Percentiles rank a stretch among this genome's conserved stretches.
These are phyloP conservation scores for Boletus edulis DNA, from an alignment of 768 basidiomycete genomes.

Conservation along the genomic window DNA sequence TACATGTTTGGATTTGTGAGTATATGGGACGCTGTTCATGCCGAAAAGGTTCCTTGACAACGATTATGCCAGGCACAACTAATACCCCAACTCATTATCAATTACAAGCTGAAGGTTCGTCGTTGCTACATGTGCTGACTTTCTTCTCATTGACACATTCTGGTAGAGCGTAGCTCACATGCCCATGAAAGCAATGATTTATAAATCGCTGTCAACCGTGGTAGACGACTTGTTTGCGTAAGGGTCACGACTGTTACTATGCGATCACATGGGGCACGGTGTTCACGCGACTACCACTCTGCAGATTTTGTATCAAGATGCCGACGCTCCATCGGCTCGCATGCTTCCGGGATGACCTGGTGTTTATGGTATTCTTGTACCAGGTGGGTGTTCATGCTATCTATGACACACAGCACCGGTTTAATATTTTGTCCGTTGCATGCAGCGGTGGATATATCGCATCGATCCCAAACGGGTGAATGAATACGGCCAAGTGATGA, in stretches of 20 bases:
- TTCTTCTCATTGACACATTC: constrained; percentile 8
- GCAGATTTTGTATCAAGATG: constrained; percentile 94
- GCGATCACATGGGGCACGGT: constrained; percentile 10
- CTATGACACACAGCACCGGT: neutral
- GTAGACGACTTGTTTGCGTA: constrained; percentile 94
- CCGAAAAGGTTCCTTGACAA: constrained; percentile 10
- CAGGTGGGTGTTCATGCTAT: constrained; percentile 54
- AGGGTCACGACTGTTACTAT: constrained; percentile 28
- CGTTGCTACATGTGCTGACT: constrained; percentile 6
- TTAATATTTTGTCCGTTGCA: constrained; percentile 17
- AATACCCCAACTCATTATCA: constrained; percentile 88
- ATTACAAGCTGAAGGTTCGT: constrained; percentile 90
- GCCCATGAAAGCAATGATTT: constrained; percentile 98
- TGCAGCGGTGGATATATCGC: constrained; percentile 94
- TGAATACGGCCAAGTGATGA: constrained; percentile 90
- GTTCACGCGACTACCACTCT: constrained; percentile 13
- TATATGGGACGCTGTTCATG: constrained; percentile 16
- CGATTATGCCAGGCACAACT: constrained; percentile 65
- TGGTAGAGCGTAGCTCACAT: constrained; percentile 90
- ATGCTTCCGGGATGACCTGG: constrained; percentile 87
- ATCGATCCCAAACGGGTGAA: constrained; percentile 93
- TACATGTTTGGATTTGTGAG: constrained; percentile 98
- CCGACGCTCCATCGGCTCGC: constrained; percentile 89
- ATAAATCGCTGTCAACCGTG: constrained; percentile 86
- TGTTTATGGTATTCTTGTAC: constrained; percentile 90